Evolutionary conservation across 2,329 filamentous ascomycete genomes (phyloP).

Genomic region (Fusarium coffeatum): DNA sequence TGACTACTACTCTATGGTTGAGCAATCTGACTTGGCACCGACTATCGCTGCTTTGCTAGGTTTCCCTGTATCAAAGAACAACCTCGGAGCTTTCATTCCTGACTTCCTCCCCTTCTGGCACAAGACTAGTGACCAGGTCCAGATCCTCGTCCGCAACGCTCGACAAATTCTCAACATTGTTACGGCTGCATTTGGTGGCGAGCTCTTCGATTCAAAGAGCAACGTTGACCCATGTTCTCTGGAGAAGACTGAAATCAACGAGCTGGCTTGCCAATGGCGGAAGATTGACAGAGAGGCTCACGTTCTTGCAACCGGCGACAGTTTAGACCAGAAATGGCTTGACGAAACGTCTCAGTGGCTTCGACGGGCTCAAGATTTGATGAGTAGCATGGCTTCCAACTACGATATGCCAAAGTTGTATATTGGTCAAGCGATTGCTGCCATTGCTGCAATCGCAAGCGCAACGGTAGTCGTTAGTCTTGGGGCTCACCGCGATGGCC

Average conservation of each 20-base stretch:
- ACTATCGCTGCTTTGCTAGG: conserved; percentile 88
- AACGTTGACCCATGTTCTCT: conserved; percentile 54
- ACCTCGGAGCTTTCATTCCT: conserved; percentile 84
- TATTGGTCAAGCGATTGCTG: conserved; percentile 57
- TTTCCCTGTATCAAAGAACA: conserved; percentile 90
- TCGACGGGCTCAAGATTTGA: conserved; percentile 76
- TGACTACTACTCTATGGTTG: conserved; percentile 84
- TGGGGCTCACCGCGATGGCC: conserved; percentile 16
- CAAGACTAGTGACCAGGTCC: conserved; percentile 63
- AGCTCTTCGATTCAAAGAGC: conserved; percentile 55
- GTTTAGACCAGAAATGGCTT: conserved; percentile 56
- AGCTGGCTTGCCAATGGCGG: conserved; percentile 77
- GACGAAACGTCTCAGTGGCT: conserved; percentile 70
- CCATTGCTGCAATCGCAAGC: conserved; percentile 47
- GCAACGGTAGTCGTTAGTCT: conserved; percentile 20
- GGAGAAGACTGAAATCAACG: conserved; percentile 58
- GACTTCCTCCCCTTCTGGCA: conserved; percentile 83
- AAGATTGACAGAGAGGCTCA: conserved; percentile 46
- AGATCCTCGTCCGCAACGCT: conserved; percentile 81
- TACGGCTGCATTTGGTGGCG: conserved; percentile 73
- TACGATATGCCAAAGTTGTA: conserved; percentile 78
- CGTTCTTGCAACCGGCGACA: conserved; percentile 35
- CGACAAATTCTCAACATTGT: conserved; percentile 83
- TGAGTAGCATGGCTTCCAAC: conserved; percentile 92
- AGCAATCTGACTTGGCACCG: conserved; percentile 94